Percentiles rank a stretch among this genome's conserved stretches.
Conservation (phyloP, 2,329 filamentous ascomycete species). For the Pyricularia pennisetigena region DNA sequence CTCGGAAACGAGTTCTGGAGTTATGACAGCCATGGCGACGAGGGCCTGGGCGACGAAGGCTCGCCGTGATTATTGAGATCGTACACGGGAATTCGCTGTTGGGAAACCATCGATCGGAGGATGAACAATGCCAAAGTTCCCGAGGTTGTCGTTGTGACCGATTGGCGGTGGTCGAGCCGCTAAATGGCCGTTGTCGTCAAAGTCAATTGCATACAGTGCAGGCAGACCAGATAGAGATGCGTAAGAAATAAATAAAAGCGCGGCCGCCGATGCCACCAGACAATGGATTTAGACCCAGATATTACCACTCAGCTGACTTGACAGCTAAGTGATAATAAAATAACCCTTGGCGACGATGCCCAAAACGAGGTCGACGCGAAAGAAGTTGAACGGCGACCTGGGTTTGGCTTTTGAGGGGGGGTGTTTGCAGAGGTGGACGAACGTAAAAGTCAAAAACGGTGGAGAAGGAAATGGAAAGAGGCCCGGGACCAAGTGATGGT, state of each 20-base stretch:
- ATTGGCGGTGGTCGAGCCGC: not conserved
- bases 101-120: slow-evolving; percentile 1
- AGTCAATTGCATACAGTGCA: not conserved
- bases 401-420: not conserved
- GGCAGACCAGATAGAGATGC: not conserved
- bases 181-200: not conserved
- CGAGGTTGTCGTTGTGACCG: not conserved
- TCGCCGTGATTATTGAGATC: slow-evolving; percentile 1
- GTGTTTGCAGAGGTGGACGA: not conserved
- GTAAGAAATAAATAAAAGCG: no score
- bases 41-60: not conserved
- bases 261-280: not conserved
- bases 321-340: not conserved
- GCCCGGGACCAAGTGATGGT: not conserved
- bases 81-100: not conserved
- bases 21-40: slow-evolving; percentile 15
- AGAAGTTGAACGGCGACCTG: not conserved
- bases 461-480: not conserved
- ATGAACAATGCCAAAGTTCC: not conserved
- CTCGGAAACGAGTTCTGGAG: slow-evolving; percentile 13
- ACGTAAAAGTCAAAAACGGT: not conserved
- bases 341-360: not conserved
- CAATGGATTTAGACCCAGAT: not conserved
- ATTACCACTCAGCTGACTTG: not conserved
- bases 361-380: not conserved